Conservation (phyloP, 2,329 filamentous ascomycete genomes). For the Seiridium unicorne region DNA sequence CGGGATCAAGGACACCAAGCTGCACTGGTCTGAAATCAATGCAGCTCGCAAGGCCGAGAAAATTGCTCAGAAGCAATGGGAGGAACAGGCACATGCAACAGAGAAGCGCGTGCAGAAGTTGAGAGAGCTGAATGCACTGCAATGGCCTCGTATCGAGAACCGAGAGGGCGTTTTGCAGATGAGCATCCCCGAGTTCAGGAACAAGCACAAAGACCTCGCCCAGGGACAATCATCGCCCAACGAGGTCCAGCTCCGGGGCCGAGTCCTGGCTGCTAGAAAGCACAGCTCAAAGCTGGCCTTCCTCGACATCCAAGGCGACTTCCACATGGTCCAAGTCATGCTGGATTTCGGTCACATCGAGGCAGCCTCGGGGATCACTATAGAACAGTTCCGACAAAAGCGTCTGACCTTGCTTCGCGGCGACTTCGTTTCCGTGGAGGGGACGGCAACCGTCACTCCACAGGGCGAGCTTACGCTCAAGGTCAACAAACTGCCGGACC, state of each 20-base stretch:
- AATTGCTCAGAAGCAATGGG: not conserved
- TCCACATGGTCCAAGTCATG: slow-evolving; percentile 72
- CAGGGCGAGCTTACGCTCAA: slow-evolving; percentile 76
- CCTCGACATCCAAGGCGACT: slow-evolving; percentile 74
- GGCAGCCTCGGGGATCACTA: slow-evolving; percentile 32
- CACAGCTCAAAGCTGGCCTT: slow-evolving; percentile 77
- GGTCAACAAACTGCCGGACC: slow-evolving; percentile 64
- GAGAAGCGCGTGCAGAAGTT: slow-evolving; percentile 50
- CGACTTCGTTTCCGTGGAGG: slow-evolving; percentile 68
- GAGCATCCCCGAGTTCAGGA: slow-evolving; percentile 35
- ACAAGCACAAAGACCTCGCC: slow-evolving; percentile 27
- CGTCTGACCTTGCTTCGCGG: slow-evolving; percentile 71
- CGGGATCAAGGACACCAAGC: not conserved
- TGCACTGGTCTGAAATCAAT: not conserved
- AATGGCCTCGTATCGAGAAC: slow-evolving; percentile 54
- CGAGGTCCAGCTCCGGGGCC: slow-evolving; percentile 29
- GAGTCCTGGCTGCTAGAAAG: slow-evolving; percentile 26
- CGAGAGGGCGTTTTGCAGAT: slow-evolving; percentile 27
- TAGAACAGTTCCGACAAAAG: slow-evolving; percentile 55
- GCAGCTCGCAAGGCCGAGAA: not conserved
- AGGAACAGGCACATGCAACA: slow-evolving; percentile 11
- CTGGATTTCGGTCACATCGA: slow-evolving; percentile 57
- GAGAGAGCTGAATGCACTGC: slow-evolving; percentile 42
- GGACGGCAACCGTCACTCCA: slow-evolving; percentile 65
- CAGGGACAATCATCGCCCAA: slow-evolving; percentile 16